Evolutionary conservation across 495 filamentous ascomycete species (phyloP), one percentile per base, ranked within the genome.

Genomic region (Astrocystis sublimbata): DNA sequence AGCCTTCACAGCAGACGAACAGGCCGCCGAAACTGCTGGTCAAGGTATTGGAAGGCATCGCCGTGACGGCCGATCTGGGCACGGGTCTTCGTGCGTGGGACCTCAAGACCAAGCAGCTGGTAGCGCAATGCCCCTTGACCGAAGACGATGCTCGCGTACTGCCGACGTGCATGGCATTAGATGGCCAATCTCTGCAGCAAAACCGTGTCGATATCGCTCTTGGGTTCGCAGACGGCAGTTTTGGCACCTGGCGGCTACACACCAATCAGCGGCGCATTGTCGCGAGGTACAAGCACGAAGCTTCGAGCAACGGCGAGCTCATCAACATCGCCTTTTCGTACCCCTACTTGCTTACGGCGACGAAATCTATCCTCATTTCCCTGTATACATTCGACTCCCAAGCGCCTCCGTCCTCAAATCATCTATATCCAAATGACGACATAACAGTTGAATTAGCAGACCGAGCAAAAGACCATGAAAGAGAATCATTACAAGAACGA

Each of bases 301-400:
- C 74, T 54, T 80, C 79, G 53, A 80, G 75, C 61, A 87, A 87
- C 67, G 88, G 86, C 23, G 80, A 83, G 53, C 82, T 97, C n/a
- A 87, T 87, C 4, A 86, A 86, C 17, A 82, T 97, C 68, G 90
- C 92, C 17, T 86, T 85, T 52, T 84, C 85, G 2, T 83, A 84
- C 49, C 90, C 93, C 15, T 96, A 93, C 69, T 64, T 96, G 13
- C 74, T 96, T 31, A 90, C 89, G 26, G 89, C 93, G 60, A 92
- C 90, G 2, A 78, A 82, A 45, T 81, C 84, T 26, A 89, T 92
- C 31, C 69, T 86, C 7, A 74, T 97, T 6, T 92, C 89, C 6
- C 68, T 96, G 21, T 96, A 96, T 71, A 82, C 80, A 15, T 86
- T 93, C 50, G 73, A 77, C 4, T 30, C 24, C 10, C 46, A 67